phyloP scores from a whole-genome alignment of 2,329 filamentous ascomycete species.

The Chaetomiaceae sp. region DNA sequence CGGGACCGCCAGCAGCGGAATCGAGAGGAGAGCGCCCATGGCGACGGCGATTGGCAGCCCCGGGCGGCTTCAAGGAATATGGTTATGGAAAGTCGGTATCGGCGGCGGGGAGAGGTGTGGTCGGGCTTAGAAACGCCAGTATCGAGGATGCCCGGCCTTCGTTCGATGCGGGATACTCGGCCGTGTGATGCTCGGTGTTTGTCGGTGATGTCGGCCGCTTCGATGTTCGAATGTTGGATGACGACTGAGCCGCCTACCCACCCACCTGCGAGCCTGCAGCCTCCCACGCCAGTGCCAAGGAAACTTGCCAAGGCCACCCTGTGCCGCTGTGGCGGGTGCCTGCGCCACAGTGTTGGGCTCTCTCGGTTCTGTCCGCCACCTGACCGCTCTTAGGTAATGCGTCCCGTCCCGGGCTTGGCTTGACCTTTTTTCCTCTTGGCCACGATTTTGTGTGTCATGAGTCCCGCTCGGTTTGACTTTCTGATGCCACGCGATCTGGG shows the following conservation, averaged over 20 bases:
- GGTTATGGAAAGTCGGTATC: too few relatives aligned
- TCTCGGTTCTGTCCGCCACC: not conserved
- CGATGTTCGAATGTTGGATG: conserved; percentile 1
- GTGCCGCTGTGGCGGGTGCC: not conserved
- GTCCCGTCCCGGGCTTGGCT: not conserved
- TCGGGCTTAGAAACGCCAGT: too few relatives aligned
- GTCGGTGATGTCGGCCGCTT: too few relatives aligned
- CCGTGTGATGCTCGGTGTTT: not conserved
- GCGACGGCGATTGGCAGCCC: conserved; percentile 16
- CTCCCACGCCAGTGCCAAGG: too few relatives aligned
- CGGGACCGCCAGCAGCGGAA: conserved; percentile 84
- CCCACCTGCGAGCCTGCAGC: too few relatives aligned
- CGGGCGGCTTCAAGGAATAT: not conserved
- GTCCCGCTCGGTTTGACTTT: not conserved
- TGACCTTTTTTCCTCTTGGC: not conserved
- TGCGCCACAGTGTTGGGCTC: conserved; percentile 1
- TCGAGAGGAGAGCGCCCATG: conserved; percentile 89
- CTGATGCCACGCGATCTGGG: not conserved
- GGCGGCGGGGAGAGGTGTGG: not conserved
- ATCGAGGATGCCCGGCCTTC: too few relatives aligned
- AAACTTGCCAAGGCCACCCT: too few relatives aligned
- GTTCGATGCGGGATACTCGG: not conserved
- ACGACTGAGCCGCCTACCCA: conserved; percentile 2
- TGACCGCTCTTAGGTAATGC: conserved; percentile 5
- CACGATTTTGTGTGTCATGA: not conserved